A percentile compares a stretch with the other conserved stretches of the same genome.
Conservation (phyloP, 345 rosid genomes). For the Punica granatum region DNA sequence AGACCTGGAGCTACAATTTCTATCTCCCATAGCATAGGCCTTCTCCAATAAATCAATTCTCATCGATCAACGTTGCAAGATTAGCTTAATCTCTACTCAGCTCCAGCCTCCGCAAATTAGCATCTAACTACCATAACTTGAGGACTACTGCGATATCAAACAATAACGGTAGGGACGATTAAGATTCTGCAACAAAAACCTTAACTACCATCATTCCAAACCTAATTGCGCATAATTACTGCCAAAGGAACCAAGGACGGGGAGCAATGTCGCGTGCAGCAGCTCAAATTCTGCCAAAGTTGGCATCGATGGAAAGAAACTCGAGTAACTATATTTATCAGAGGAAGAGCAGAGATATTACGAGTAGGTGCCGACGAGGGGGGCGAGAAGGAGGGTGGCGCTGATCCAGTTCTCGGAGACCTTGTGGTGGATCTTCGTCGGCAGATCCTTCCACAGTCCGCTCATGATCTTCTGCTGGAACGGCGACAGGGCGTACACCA, state of each 20-base stretch:
- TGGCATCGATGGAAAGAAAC: background rate
- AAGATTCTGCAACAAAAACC: background rate
- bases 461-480: conserved; percentile 76
- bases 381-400: conserved; percentile 56
- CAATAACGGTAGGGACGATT: background rate
- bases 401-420: conserved; percentile 82
- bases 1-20: background rate
- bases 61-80: background rate
- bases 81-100: background rate
- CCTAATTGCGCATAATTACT: background rate
- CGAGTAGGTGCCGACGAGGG: conserved; percentile 59
- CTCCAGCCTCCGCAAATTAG: background rate
- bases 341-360: conserved; percentile 10
- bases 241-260: background rate
- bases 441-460: conserved; percentile 68
- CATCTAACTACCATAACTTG: background rate
- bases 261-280: background rate
- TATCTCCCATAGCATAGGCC: background rate
- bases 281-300: background rate
- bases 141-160: background rate
- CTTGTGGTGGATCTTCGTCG: conserved; percentile 73
- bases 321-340: background rate
- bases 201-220: background rate
- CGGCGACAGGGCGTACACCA: conserved; percentile 71
- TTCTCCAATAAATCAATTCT: background rate